A percentile compares a stretch with the other conserved stretches of the same genome.
Evolutionary conservation across 345 rosid genomes (phyloP).

Genomic region (Ceriops zippeliana): DNA sequence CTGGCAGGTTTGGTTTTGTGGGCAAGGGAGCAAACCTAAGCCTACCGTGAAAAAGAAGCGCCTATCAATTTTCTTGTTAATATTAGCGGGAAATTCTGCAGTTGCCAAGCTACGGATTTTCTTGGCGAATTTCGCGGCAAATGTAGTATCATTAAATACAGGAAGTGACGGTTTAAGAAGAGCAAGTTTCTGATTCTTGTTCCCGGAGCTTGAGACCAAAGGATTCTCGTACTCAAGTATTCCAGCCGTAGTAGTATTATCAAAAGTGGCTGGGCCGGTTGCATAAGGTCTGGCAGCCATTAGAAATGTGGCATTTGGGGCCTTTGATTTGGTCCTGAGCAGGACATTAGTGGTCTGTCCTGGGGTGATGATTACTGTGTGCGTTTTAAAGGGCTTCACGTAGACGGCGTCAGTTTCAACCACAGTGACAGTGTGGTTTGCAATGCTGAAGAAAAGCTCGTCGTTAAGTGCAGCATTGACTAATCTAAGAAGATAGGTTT

Average conservation of each 20-base stretch:
- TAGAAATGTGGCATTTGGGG: slow-evolving; percentile 28
- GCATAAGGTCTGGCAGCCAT: slow-evolving; percentile 48
- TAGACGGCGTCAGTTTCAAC: slow-evolving; percentile 71
- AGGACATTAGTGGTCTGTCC: slow-evolving; percentile 75
- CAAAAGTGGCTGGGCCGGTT: slow-evolving; percentile 40
- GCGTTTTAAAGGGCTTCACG: slow-evolving; percentile 59
- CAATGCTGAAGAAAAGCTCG: slow-evolving; percentile 67
- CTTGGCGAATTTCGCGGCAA: slow-evolving; percentile 30
- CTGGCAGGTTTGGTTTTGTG: slow-evolving; percentile 37
- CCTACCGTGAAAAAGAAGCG: slow-evolving; percentile 54
- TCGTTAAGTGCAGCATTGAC: slow-evolving; percentile 58
- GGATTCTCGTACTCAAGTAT: slow-evolving; percentile 35
- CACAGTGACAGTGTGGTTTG: slow-evolving; percentile 58
- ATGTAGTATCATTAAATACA: slow-evolving; percentile 39
- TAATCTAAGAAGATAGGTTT: slow-evolving; percentile 45
- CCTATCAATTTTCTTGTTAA: slow-evolving; percentile 38
- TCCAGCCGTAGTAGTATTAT: slow-evolving; percentile 45
- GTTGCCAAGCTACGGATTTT: slow-evolving; percentile 43
- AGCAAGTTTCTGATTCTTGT: slow-evolving; percentile 19
- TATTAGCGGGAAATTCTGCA: slow-evolving; percentile 42
- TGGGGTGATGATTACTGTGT: slow-evolving; percentile 49
- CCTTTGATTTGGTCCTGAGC: slow-evolving; percentile 35
- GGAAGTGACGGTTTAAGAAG: slow-evolving; percentile 39
- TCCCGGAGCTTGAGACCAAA: slow-evolving; percentile 16
- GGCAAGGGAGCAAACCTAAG: slow-evolving; percentile 41